A percentile compares a stretch with the other conserved stretches of the same genome.
Evolutionary conservation across 441 rosid species (phyloP).

Genomic region (Biscutella laevigata): DNA sequence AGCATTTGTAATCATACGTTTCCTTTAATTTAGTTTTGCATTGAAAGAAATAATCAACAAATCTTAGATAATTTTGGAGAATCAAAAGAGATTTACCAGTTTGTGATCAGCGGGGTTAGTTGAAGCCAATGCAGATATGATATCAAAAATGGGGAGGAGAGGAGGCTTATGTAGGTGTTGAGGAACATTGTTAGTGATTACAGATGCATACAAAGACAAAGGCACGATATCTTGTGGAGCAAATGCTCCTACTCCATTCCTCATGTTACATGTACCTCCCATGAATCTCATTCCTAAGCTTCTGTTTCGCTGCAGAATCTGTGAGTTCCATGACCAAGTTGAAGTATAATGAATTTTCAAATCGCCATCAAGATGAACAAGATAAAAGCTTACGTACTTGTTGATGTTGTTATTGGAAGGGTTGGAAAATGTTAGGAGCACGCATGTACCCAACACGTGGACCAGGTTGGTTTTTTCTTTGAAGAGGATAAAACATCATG

Average conservation of each 20-base stretch:
- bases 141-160: conserved; percentile 38
- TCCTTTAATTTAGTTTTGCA: background rate
- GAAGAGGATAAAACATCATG: conserved; percentile 48
- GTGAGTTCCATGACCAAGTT: background rate
- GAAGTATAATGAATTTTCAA: background rate
- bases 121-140: conserved; percentile 48
- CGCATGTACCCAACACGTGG: conserved; percentile 43
- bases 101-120: conserved; percentile 37
- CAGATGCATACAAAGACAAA: too few species aligned
- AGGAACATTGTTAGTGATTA: conserved; percentile 19
- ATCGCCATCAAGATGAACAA: background rate
- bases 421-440: conserved; percentile 36
- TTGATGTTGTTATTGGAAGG: conserved; percentile 32
- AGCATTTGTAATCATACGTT: conserved; percentile 35
- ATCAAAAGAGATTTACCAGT: conserved; percentile 24
- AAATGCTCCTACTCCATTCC: conserved; percentile 33
- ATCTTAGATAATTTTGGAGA: background rate
- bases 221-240: too few species aligned
- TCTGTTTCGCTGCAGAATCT: conserved; percentile 26
- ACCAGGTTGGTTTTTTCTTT: conserved; percentile 45
- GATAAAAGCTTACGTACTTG: conserved; percentile 27
- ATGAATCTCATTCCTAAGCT: conserved; percentile 38
- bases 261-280: conserved; percentile 31
- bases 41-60: background rate
- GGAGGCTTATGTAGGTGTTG: conserved; percentile 19